phyloP scores from a whole-genome alignment of 305 asterid species.

The Fraxinus nigra region DNA sequence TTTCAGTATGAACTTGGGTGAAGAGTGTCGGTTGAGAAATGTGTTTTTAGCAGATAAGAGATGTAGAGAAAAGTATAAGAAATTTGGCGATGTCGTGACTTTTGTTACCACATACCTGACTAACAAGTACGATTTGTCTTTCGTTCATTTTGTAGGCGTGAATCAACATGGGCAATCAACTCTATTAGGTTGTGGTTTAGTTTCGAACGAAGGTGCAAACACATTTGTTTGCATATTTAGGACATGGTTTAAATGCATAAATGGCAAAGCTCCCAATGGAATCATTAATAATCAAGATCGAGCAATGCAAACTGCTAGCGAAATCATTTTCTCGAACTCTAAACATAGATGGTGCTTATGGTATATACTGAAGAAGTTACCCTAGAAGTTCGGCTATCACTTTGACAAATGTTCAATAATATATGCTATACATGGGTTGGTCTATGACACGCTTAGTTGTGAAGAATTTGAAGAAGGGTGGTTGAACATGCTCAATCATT shows the following conservation, averaged over 20 bases:
- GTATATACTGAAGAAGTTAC: neutral
- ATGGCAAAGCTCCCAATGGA: neutral
- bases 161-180: neutral
- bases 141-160: neutral
- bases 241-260: neutral
- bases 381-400: neutral
- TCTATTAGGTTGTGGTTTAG: neutral
- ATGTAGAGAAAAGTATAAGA: neutral
- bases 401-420: neutral
- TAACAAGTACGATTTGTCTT: no score
- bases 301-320: neutral
- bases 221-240: neutral
- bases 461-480: neutral
- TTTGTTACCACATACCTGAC: neutral
- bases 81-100: neutral
- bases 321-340: neutral
- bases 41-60: neutral
- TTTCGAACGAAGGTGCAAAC: neutral
- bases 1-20: neutral
- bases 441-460: neutral
- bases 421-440: neutral
- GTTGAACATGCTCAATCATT: neutral
- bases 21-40: neutral
- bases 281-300: neutral
- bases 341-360: neutral